phyloP scores from a whole-genome alignment of 2,329 filamentous ascomycete genomes.

The Colletotrichum sp. region DNA sequence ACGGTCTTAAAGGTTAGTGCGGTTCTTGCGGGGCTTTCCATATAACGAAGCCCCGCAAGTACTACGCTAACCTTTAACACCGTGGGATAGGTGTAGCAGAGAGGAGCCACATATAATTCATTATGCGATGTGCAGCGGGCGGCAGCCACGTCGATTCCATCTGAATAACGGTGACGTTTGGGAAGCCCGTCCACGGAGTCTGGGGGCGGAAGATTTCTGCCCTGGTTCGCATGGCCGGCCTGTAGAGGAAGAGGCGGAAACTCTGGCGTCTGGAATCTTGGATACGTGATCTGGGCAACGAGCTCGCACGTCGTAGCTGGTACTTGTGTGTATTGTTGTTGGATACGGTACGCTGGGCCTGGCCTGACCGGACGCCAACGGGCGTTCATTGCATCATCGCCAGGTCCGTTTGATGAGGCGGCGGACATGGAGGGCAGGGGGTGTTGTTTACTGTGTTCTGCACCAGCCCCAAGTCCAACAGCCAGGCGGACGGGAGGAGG shows the following conservation, averaged over 20 bases:
- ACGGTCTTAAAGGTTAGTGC: too few species aligned
- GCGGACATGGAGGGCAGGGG: not conserved
- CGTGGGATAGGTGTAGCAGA: too few species aligned
- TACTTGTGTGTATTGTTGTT: not conserved
- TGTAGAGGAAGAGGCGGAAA: not conserved
- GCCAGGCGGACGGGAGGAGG: not conserved
- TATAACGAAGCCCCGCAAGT: too few species aligned
- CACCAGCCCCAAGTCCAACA: not conserved
- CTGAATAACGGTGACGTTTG: conserved; percentile 16
- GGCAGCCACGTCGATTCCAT: conserved; percentile 11
- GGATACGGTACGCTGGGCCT: not conserved
- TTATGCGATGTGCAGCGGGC: not conserved
- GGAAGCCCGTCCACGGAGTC: not conserved
- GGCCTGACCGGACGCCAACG: not conserved
- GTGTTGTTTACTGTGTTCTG: not conserved
- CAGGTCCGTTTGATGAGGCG: not conserved
- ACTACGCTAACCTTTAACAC: too few species aligned
- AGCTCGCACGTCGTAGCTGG: not conserved
- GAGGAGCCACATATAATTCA: not conserved
- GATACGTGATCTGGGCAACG: not conserved
- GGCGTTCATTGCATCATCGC: conserved; percentile 1
- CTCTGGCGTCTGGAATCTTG: not conserved
- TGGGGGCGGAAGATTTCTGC: not conserved
- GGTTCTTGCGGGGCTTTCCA: too few species aligned
- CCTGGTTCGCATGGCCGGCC: conserved; percentile 9